Conservation (phyloP, 495 filamentous ascomycete genomes). For the Tuber microsphaerosporum region DNA sequence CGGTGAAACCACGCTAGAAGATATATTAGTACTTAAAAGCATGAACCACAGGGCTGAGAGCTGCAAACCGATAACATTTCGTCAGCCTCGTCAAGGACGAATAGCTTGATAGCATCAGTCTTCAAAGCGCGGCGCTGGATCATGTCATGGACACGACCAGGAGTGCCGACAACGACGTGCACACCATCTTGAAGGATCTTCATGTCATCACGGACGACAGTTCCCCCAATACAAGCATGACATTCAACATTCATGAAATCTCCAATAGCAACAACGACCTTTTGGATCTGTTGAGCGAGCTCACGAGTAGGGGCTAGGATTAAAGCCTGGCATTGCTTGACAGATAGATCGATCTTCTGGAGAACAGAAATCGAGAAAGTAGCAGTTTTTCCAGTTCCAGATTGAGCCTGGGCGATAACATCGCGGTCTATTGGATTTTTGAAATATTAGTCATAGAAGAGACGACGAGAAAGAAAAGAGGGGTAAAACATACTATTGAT, state of each 20-base stretch:
- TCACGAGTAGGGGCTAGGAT: slow-evolving; percentile 96
- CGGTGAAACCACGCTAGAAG: slow-evolving; percentile 82
- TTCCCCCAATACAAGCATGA: slow-evolving; percentile 98
- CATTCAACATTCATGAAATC: slow-evolving; percentile 99
- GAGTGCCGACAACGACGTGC: slow-evolving; percentile 93
- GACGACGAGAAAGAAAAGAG: slow-evolving; percentile 20
- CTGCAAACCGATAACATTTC: slow-evolving; percentile 88
- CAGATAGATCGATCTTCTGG: slow-evolving; percentile 88
- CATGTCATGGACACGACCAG: slow-evolving; percentile 97
- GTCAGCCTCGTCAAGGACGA: slow-evolving; percentile 97
- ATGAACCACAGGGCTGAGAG: neutral
- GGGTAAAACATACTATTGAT: slow-evolving; percentile 77
- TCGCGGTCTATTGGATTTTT: slow-evolving; percentile 63
- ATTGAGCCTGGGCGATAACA: slow-evolving; percentile 98
- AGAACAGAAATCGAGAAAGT: slow-evolving; percentile 98
- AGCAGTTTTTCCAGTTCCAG: slow-evolving; percentile 97
- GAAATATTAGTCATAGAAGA: neutral
- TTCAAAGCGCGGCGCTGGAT: slow-evolving; percentile 91
- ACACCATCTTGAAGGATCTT: slow-evolving; percentile 90
- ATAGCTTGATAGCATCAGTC: slow-evolving; percentile 97
- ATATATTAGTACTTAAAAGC: slow-evolving; percentile 5
- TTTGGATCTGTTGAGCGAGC: slow-evolving; percentile 97
- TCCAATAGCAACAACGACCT: slow-evolving; percentile 94
- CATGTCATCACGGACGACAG: slow-evolving; percentile 96
- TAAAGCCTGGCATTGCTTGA: slow-evolving; percentile 91